Conservation (phyloP, 805 yeast species). For the Nakazawaea ambrosiae region DNA sequence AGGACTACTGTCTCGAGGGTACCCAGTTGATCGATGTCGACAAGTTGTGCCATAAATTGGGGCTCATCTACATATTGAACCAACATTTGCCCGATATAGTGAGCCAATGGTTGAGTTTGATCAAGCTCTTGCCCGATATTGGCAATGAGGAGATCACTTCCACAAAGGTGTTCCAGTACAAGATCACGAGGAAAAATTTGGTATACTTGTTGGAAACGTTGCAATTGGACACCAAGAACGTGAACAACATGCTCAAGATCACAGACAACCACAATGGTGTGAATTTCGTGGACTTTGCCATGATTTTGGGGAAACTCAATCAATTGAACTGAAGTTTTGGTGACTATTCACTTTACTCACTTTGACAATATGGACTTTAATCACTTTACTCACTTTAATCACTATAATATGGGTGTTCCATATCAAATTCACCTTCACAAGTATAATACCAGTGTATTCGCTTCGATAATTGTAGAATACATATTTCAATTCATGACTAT, state of each 20-base stretch:
- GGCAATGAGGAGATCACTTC: neutral
- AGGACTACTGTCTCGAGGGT: slow-evolving; percentile 2
- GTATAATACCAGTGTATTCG: too few relatives aligned
- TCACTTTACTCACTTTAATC: too few relatives aligned
- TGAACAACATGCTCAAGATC: neutral
- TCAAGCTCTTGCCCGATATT: neutral
- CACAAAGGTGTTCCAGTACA: neutral
- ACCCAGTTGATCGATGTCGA: slow-evolving; percentile 10
- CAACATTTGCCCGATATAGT: neutral
- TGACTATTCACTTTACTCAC: too few relatives aligned
- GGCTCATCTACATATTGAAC: slow-evolving; percentile 1
- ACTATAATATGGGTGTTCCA: too few relatives aligned
- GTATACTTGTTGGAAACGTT: neutral
- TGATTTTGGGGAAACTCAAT: slow-evolving; percentile 36
- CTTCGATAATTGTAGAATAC: too few relatives aligned
- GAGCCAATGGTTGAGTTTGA: slow-evolving; percentile 2
- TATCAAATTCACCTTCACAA: too few relatives aligned
- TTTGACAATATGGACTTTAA: too few relatives aligned
- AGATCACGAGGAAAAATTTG: neutral
- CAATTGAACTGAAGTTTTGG: too few relatives aligned
- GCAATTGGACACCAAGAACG: neutral
- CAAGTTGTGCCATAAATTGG: neutral
- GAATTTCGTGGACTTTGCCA: slow-evolving; percentile 39
- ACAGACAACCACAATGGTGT: slow-evolving; percentile 18
- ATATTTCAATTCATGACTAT: too few relatives aligned